phyloP scores from a whole-genome alignment of 2,329 filamentous ascomycete genomes.

The Beauveria rudraprayagi region DNA sequence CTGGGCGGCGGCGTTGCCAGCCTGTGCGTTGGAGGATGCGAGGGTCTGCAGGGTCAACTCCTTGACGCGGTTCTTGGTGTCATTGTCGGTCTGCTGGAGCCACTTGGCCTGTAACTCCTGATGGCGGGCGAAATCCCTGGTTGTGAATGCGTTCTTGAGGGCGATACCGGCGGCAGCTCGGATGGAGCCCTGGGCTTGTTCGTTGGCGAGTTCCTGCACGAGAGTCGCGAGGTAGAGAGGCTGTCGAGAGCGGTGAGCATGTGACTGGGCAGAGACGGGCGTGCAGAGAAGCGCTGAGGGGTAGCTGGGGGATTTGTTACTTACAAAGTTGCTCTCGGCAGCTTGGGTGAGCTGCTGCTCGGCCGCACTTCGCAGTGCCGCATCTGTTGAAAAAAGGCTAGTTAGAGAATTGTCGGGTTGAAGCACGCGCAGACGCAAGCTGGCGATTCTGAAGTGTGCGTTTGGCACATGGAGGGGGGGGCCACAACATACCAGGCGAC shows the following conservation, averaged over 20 bases:
- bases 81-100: conserved; percentile 71
- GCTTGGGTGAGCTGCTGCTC: conserved; percentile 92
- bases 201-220: conserved; percentile 89
- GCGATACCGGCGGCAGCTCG: conserved; percentile 92
- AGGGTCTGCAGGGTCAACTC: conserved; percentile 83
- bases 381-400: conserved; percentile 54
- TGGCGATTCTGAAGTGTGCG: conserved; percentile 6
- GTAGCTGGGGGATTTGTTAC: conserved; percentile 21
- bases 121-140: conserved; percentile 80
- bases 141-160: conserved; percentile 95
- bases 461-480: conserved; percentile 11
- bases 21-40: conserved; percentile 67
- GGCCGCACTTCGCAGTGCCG: conserved; percentile 77
- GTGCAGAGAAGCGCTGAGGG: conserved; percentile 7
- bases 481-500: conserved; percentile 67
- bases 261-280: conserved; percentile 9
- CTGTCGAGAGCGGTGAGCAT: conserved; percentile 40
- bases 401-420: conserved; percentile 17
- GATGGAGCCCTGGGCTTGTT: conserved; percentile 72
- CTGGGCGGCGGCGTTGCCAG: conserved; percentile 84
- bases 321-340: conserved; percentile 91
- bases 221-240: conserved; percentile 88
- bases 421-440: background rate
- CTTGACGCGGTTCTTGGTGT: conserved; percentile 84
- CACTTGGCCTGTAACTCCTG: conserved; percentile 91